A percentile compares a stretch with the other conserved stretches of the same genome.
Evolutionary conservation across 352 stramenopile species (phyloP).

Genomic region (Peronospora destructor): DNA sequence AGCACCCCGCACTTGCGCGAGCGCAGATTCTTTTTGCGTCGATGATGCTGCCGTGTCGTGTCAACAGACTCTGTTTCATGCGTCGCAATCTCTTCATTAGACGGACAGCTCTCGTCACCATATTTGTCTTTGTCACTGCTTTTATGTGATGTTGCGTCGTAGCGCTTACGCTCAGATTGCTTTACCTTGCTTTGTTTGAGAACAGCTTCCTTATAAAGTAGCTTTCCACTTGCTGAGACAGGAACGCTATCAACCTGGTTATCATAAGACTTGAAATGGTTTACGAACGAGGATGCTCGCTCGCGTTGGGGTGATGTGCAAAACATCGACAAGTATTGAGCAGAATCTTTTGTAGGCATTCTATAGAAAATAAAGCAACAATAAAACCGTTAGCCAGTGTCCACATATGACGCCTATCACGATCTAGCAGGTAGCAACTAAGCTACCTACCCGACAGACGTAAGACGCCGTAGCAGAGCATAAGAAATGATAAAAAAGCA

Average conservation of each 20-base stretch:
- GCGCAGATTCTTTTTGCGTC: constrained; percentile 15
- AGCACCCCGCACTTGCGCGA: constrained; percentile 11
- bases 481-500: constrained; percentile 17
- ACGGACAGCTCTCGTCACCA: constrained; percentile 16
- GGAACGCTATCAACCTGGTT: constrained; percentile 6
- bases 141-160: constrained; percentile 4
- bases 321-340: constrained; percentile 4
- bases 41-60: constrained; percentile 6
- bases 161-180: constrained; percentile 7
- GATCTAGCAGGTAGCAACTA: constrained; percentile 16
- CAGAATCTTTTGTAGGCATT: constrained; percentile 13
- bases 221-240: constrained; percentile 19
- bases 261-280: constrained; percentile 13
- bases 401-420: neutral
- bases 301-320: constrained; percentile 13
- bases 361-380: constrained; percentile 4
- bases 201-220: constrained; percentile 51
- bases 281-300: constrained; percentile 22
- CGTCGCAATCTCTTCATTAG: constrained; percentile 3
- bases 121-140: constrained; percentile 1
- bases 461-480: constrained; percentile 8
- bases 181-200: constrained; percentile 35
- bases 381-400: constrained; percentile 2
- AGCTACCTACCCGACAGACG: constrained; percentile 18
- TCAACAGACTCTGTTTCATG: constrained; percentile 5